Evolutionary conservation across 2,329 filamentous ascomycete genomes (phyloP).

Genomic region (Exophiala sideris): DNA sequence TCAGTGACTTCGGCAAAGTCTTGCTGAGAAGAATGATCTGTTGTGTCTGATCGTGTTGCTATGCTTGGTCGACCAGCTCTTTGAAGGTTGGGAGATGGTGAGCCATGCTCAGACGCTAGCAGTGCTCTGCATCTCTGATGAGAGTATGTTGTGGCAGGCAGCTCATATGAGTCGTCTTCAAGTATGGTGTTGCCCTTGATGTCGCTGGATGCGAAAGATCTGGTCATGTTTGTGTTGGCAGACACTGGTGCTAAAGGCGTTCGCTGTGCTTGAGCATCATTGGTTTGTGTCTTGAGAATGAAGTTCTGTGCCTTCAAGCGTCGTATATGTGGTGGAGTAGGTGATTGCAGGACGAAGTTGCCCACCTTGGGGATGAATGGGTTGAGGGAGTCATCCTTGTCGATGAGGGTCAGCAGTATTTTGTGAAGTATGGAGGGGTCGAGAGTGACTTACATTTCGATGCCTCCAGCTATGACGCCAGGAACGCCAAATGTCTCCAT

Average conservation of each 20-base stretch:
- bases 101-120: constrained; percentile 3
- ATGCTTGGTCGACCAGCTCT: not conserved
- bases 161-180: constrained; percentile 5
- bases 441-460: constrained; percentile 26
- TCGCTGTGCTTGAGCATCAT: not conserved
- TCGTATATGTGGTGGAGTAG: constrained; percentile 25
- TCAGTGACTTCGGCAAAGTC: constrained; percentile 7
- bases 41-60: not conserved
- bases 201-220: not conserved
- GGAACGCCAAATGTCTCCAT: constrained; percentile 30
- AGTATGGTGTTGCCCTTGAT: not conserved
- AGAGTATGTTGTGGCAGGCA: constrained; percentile 12
- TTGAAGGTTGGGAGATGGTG: not conserved
- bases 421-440: not conserved
- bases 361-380: constrained; percentile 27
- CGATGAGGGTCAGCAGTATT: constrained; percentile 2
- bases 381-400: constrained; percentile 25
- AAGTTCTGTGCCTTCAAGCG: constrained; percentile 24
- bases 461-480: constrained; percentile 31
- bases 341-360: constrained; percentile 22
- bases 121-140: constrained; percentile 16
- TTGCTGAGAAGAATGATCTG: constrained; percentile 9
- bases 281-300: constrained; percentile 9
- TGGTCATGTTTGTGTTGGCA: not conserved
- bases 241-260: not conserved